These are phyloP conservation scores for Ailanthus altissimus DNA, from an alignment of 345 rosid species.

Conservation along the genomic window DNA sequence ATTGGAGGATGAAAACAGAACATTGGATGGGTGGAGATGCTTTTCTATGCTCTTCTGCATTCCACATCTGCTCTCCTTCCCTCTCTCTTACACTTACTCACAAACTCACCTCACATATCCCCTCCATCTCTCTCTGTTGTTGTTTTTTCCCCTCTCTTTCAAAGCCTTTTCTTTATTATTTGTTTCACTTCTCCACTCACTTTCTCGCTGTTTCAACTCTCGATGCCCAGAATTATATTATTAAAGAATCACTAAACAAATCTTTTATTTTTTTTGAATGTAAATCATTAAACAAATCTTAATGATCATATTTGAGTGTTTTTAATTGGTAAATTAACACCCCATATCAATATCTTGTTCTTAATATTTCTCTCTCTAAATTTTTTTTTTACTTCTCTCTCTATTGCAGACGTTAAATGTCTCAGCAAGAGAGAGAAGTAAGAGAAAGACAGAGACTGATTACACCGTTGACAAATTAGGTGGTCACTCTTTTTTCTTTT, in stretches of 20 bases:
- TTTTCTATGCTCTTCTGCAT: conserved; percentile 38
- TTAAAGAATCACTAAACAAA: no score
- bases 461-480: conserved; percentile 31
- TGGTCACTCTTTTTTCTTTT: conserved; percentile 14
- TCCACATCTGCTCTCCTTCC: conserved; percentile 46
- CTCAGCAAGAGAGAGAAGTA: conserved; percentile 7
- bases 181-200: conserved; percentile 10
- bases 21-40: conserved; percentile 41
- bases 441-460: conserved; percentile 10
- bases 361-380: conserved; percentile 8
- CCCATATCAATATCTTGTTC: conserved; percentile 18
- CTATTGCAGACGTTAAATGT: conserved; percentile 17
- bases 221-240: neutral
- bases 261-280: no score
- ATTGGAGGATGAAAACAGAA: no score
- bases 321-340: conserved; percentile 32
- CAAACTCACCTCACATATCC: no score
- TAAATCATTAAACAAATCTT: no score
- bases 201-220: conserved; percentile 21
- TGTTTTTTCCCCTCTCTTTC: neutral
- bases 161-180: neutral
- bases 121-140: conserved; percentile 30
- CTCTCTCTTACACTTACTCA: neutral
- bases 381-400: conserved; percentile 11
- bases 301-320: conserved; percentile 30